These are phyloP conservation scores for Fragilaria radians DNA, from an alignment of 108 stramenopile genomes.

Conservation along the genomic window DNA sequence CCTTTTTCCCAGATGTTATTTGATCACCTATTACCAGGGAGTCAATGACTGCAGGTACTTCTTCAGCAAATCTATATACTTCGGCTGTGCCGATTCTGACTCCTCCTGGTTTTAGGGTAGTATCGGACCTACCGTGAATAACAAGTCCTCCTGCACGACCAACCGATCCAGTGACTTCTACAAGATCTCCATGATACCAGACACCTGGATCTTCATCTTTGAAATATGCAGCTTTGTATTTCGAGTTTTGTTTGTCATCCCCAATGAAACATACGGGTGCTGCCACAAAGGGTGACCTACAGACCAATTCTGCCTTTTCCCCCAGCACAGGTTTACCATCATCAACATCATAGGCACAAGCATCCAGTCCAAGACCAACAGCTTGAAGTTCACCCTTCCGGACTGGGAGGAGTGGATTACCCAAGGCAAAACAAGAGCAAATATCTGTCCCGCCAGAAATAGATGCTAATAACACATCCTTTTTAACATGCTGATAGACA, in stretches of 20 bases:
- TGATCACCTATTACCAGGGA: conserved; percentile 27
- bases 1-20: conserved; percentile 22
- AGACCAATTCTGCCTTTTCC: conserved; percentile 26
- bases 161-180: conserved; percentile 28
- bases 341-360: conserved; percentile 21
- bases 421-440: conserved; percentile 28
- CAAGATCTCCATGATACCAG: conserved; percentile 31
- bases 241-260: conserved; percentile 21
- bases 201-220: conserved; percentile 11
- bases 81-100: conserved; percentile 35
- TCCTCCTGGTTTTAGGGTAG: conserved; percentile 22
- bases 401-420: conserved; percentile 24
- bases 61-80: conserved; percentile 32
- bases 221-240: conserved; percentile 30
- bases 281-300: conserved; percentile 19
- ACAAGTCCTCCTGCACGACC: conserved; percentile 22
- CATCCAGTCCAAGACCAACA: conserved; percentile 24
- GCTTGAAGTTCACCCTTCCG: conserved; percentile 21
- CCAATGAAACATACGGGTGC: conserved; percentile 28
- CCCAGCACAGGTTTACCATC: conserved; percentile 9
- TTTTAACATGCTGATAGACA: conserved; percentile 24
- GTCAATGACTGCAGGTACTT: conserved; percentile 13
- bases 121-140: conserved; percentile 27
- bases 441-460: conserved; percentile 30
- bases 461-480: conserved; percentile 32